These are phyloP conservation scores for Kazachstania sp. DNA, from an alignment of 1,139 yeast genomes.

Conservation along the genomic window DNA sequence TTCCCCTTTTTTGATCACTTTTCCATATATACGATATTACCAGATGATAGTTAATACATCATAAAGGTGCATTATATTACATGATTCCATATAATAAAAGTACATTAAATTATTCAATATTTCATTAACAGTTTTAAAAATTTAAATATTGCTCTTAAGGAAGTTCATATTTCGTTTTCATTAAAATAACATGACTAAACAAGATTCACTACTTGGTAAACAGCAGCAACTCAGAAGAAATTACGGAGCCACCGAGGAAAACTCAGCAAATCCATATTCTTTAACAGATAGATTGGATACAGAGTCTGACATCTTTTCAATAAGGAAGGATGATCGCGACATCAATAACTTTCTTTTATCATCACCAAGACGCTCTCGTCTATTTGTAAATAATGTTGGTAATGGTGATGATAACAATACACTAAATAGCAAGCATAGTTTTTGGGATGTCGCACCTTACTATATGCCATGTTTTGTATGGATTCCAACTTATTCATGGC, in stretches of 20 bases:
- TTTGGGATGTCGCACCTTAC: slow-evolving; percentile 42
- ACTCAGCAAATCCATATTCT: not conserved
- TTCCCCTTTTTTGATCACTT: too few species aligned
- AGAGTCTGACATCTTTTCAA: not conserved
- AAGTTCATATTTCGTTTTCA: too few species aligned
- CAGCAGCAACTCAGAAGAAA: not conserved
- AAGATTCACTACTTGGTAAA: not conserved
- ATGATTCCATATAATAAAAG: too few species aligned
- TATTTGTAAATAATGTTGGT: not conserved
- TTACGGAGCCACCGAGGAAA: not conserved
- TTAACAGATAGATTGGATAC: not conserved
- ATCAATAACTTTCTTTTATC: not conserved
- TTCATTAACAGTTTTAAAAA: too few species aligned
- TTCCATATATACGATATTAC: too few species aligned
- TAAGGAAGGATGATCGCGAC: not conserved
- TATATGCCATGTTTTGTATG: slow-evolving; percentile 78
- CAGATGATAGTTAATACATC: too few species aligned
- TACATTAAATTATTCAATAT: too few species aligned
- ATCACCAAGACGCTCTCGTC: not conserved
- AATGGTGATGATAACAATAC: not conserved
- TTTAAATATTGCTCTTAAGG: too few species aligned
- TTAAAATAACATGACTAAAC: not conserved
- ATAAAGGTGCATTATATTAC: too few species aligned
- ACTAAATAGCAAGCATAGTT: not conserved
- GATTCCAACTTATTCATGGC: slow-evolving; percentile 53